Percentiles rank a stretch among this genome's conserved stretches.
These are phyloP conservation scores for Leccinum longicurvipes DNA, from an alignment of 768 basidiomycete genomes.

Conservation along the genomic window DNA sequence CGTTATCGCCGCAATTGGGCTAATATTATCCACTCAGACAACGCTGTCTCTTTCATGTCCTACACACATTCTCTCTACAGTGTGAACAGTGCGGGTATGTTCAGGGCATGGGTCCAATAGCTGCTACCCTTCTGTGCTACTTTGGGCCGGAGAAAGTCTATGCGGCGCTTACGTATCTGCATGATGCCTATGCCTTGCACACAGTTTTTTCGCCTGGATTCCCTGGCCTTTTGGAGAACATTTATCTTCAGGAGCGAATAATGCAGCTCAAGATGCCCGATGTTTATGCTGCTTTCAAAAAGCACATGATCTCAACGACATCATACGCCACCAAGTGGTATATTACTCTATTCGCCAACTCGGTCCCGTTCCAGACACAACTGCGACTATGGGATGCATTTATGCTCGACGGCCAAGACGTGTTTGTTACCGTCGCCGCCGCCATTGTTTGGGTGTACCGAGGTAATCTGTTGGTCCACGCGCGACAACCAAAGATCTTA, in stretches of 20 bases:
- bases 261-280: constrained; percentile 86
- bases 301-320: constrained; percentile 88
- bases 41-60: constrained; percentile 90
- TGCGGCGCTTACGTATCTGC: constrained; percentile 79
- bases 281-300: constrained; percentile 82
- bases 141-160: constrained; percentile 89
- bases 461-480: constrained; percentile 46
- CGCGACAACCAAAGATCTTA: constrained; percentile 2
- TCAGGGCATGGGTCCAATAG: constrained; percentile 98
- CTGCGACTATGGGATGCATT: constrained; percentile 94
- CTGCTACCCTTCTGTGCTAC: constrained; percentile 91
- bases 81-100: constrained; percentile 91
- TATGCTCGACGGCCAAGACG: constrained; percentile 84
- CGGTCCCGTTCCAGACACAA: constrained; percentile 93
- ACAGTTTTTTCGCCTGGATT: constrained; percentile 90
- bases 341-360: constrained; percentile 95
- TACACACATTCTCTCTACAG: constrained; percentile 87
- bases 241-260: constrained; percentile 91
- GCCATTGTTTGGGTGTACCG: constrained; percentile 90
- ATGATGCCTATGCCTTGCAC: constrained; percentile 87
- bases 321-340: constrained; percentile 99
- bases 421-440: constrained; percentile 80
- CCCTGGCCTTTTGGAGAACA: constrained; percentile 92
- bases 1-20: constrained; percentile 1
- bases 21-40: constrained; percentile 52